Conservation (phyloP, 495 filamentous ascomycete species). For the Talaromyces adpressus region DNA sequence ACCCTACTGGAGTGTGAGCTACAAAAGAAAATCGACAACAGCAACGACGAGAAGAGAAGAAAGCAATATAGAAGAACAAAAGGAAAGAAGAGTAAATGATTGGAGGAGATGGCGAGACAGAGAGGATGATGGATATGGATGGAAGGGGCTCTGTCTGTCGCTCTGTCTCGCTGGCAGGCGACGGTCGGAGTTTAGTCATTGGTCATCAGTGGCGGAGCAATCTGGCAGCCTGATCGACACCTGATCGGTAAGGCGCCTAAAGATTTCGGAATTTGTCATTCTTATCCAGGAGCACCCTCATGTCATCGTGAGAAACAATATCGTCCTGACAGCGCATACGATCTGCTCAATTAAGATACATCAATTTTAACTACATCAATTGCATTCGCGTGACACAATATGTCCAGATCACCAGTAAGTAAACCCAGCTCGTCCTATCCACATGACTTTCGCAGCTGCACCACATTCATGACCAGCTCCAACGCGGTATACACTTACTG, state of each 20-base stretch:
- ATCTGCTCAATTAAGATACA: too few species aligned
- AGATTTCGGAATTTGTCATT: background rate
- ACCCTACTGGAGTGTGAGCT: background rate
- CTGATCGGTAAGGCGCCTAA: background rate
- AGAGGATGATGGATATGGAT: background rate
- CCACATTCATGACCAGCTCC: background rate
- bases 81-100: background rate
- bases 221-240: constrained; percentile 8
- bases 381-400: constrained; percentile 10
- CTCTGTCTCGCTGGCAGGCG: background rate
- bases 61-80: constrained; percentile 1
- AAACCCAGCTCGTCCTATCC: background rate
- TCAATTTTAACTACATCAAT: too few species aligned
- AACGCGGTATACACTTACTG: background rate
- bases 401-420: constrained; percentile 26
- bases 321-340: background rate
- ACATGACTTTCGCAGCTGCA: constrained; percentile 4
- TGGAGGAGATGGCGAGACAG: constrained; percentile 11
- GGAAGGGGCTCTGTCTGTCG: background rate
- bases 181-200: background rate
- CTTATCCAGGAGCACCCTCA: background rate
- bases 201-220: constrained; percentile 1
- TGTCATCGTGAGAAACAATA: background rate
- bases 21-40: constrained; percentile 1
- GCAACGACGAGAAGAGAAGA: constrained; percentile 16